Conservation (phyloP, 1,139 yeast genomes). For the Lodderomyces beijingensis region DNA sequence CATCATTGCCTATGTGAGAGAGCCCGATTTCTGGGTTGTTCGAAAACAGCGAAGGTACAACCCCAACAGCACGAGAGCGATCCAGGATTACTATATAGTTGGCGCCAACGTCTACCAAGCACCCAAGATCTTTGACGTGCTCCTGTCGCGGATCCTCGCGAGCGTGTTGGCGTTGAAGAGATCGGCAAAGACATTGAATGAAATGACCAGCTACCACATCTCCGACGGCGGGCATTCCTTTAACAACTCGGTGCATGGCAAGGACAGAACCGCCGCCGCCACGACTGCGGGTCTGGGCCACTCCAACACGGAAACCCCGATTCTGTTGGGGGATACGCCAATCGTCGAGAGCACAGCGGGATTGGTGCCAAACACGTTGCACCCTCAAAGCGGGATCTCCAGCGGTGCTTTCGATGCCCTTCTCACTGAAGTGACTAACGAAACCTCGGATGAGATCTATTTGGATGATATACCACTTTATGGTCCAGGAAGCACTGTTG, state of each 20-base stretch:
- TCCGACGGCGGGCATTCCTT: conserved; percentile 38
- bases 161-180: conserved; percentile 35
- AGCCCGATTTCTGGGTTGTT: conserved; percentile 90
- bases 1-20: conserved; percentile 66
- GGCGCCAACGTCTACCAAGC: conserved; percentile 95
- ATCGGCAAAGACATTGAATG: conserved; percentile 31
- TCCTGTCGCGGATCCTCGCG: conserved; percentile 36
- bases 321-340: conserved; percentile 17
- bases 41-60: conserved; percentile 70
- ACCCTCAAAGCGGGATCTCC: conserved; percentile 8
- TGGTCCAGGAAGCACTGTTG: conserved; percentile 40
- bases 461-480: conserved; percentile 38
- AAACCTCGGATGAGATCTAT: conserved; percentile 19
- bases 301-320: conserved; percentile 16
- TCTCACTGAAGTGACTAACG: conserved; percentile 20
- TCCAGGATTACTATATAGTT: conserved; percentile 76
- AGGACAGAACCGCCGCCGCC: conserved; percentile 6
- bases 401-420: conserved; percentile 31
- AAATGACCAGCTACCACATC: conserved; percentile 31
- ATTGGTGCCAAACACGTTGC: conserved; percentile 2
- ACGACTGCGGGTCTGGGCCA: conserved; percentile 6
- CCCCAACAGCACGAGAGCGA: conserved; percentile 40
- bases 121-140: conserved; percentile 49
- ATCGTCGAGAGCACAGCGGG: conserved; percentile 15
- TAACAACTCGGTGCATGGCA: conserved; percentile 13